Conservation (phyloP, 768 basidiomycete species). For the Termitomyces sp. region DNA sequence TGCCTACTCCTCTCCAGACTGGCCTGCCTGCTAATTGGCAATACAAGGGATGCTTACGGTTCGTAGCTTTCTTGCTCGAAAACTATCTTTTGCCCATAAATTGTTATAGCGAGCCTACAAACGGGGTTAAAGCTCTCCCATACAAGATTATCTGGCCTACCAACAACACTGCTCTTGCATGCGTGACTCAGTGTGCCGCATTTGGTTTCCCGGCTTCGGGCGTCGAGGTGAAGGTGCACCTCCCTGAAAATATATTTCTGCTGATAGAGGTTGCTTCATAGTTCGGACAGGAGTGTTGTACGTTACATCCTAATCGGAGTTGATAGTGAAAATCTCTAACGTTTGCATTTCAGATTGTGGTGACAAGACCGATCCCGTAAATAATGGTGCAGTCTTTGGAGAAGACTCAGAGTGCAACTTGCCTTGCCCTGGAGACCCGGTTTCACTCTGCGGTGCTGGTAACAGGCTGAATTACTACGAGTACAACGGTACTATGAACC, state of each 20-base stretch:
- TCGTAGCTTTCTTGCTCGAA: constrained; percentile 14
- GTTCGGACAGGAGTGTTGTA: constrained; percentile 71
- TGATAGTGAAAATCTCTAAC: not conserved
- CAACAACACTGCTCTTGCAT: constrained; percentile 62
- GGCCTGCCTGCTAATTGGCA: constrained; percentile 58
- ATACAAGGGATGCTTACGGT: constrained; percentile 68
- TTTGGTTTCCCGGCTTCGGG: constrained; percentile 73
- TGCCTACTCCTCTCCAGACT: constrained; percentile 51
- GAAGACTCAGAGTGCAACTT: constrained; percentile 38
- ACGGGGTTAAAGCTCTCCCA: constrained; percentile 43
- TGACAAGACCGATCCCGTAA: constrained; percentile 51
- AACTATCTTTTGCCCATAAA: not conserved
- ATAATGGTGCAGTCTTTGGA: constrained; percentile 31
- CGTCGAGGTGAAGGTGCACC: constrained; percentile 35
- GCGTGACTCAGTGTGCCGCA: constrained; percentile 61
- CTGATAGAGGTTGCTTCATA: constrained; percentile 15
- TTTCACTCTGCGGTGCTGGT: constrained; percentile 62
- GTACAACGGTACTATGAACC: constrained; percentile 46
- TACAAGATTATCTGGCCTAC: constrained; percentile 52
- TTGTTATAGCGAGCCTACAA: constrained; percentile 39
- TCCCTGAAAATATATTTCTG: too few relatives aligned
- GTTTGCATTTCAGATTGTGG: constrained; percentile 52
- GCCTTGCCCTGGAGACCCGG: constrained; percentile 66
- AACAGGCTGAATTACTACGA: constrained; percentile 49
- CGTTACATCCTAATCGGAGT: constrained; percentile 20